Conservation (phyloP, 108 stramenopile genomes). For the Ochromonas danica region DNA sequence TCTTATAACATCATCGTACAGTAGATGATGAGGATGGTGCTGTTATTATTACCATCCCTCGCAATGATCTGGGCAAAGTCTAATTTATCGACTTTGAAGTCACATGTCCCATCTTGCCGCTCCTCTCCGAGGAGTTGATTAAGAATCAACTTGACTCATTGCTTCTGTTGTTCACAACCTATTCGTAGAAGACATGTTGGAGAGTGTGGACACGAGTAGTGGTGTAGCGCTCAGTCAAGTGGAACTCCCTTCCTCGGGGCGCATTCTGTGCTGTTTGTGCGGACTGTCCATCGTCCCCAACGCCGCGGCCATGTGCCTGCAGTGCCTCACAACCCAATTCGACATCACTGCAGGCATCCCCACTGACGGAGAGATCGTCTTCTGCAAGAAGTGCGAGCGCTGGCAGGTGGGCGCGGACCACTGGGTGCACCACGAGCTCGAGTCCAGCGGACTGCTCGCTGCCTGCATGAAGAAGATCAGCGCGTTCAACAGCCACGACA, state of each 20-base stretch:
- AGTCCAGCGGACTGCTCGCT: conserved; percentile 93
- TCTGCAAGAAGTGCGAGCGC: conserved; percentile 91
- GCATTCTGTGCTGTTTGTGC: conserved; percentile 91
- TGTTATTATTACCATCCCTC: no score
- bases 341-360: conserved; percentile 91
- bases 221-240: no score
- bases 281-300: conserved; percentile 87
- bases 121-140: no score
- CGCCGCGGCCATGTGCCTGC: conserved; percentile 86
- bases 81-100: no score
- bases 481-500: conserved; percentile 29
- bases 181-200: no score
- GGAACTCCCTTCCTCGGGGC: neutral
- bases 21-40: no score
- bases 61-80: no score
- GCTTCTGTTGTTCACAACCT: no score
- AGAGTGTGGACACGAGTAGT: no score
- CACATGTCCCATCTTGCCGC: no score
- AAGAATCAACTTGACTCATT: no score
- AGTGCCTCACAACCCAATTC: conserved; percentile 81
- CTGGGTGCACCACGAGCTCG: conserved; percentile 90
- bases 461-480: conserved; percentile 83
- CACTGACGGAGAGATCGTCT: conserved; percentile 81
- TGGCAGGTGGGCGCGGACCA: conserved; percentile 68
- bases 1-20: no score